phyloP scores from a whole-genome alignment of 1,284 basidiomycete species.

The Amylostereum areolatum region DNA sequence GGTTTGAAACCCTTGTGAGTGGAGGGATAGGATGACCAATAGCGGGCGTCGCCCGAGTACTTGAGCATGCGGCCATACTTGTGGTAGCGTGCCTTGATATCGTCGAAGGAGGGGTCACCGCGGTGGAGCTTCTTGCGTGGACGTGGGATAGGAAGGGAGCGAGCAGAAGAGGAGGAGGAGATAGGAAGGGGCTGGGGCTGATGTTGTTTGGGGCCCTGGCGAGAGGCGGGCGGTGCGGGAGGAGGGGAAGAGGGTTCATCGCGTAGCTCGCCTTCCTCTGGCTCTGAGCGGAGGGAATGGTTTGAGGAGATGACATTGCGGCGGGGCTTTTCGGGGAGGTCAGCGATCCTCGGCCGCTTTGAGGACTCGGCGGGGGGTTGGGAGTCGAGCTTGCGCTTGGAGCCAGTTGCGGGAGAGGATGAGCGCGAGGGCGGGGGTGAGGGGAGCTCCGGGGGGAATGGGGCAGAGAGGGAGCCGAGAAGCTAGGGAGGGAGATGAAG shows the following conservation, averaged over 20 bases:
- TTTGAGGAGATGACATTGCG: constrained; percentile 13
- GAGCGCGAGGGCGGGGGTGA: constrained; percentile 65
- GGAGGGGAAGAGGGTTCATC: constrained; percentile 20
- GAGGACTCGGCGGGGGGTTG: constrained; percentile 31
- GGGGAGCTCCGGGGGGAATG: constrained; percentile 57
- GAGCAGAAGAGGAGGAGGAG: constrained; percentile 22
- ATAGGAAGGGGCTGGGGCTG: constrained; percentile 16
- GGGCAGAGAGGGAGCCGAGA: constrained; percentile 47
- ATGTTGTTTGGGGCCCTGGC: constrained; percentile 8
- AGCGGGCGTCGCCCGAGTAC: constrained; percentile 68
- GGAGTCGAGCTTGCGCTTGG: constrained; percentile 57
- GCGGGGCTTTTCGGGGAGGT: constrained; percentile 28
- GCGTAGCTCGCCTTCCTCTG: constrained; percentile 30
- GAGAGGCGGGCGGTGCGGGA: constrained; percentile 10
- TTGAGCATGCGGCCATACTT: constrained; percentile 59
- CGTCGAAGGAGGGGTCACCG: constrained; percentile 27
- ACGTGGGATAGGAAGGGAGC: constrained; percentile 35
- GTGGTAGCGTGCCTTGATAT: constrained; percentile 60
- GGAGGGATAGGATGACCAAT: constrained; percentile 64
- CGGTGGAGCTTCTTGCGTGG: constrained; percentile 44
- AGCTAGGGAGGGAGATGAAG: constrained; percentile 34
- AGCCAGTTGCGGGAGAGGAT: constrained; percentile 47
- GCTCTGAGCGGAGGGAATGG: constrained; percentile 22
- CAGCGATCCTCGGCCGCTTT: constrained; percentile 52
- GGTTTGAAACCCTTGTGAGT: constrained; percentile 58